Evolutionary conservation across 345 rosid genomes (phyloP), one percentile per base, ranked within the genome.

Genomic region (Geranium rotundifolium): DNA sequence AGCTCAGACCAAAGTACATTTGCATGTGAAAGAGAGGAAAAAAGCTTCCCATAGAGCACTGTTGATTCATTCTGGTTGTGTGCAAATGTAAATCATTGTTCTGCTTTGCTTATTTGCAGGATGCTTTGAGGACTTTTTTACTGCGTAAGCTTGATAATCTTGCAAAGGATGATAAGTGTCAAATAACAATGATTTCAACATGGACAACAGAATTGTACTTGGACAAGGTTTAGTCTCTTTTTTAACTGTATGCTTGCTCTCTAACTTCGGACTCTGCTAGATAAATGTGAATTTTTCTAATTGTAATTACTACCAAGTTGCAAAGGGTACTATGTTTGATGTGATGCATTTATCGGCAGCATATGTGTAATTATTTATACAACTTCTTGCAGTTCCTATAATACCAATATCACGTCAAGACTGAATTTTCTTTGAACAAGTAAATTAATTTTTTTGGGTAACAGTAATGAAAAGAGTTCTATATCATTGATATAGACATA

Each of bases 121-220:
- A 93, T 81, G 96, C 97, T 83, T 77, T 93, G 78, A 88, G 92
- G 78, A 93, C 99, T 39, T 90, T 86, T 76, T 74, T 93, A 67
- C 71, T 93, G 82, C 84, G 81, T 64, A 93, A 88, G 95, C 97
- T 93, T 76, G 99, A 93, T 79, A 86, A 76, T 77, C 91, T 93
- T 65, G 65, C 85, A 58, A 85, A 84, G 87, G 92, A 90, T 79
- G 99, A 93, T 73, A 86, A 82, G 75, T 90, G 95, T 83, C 99
- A 90, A 77, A 81, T 93, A 77, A 90, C 97, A 15, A 90, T 90
- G 99, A 90, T 93, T 69, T 93, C 99, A 65, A 90, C 99, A 4
- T 93, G 99, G 99, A 84, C 95, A 69, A 88, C 96, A 41, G 99
- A 93, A 81, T 80, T 93, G 54, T 93, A 93, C 83, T 73, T 93